Evolutionary conservation across 1,284 basidiomycete genomes (phyloP).

Genomic region (Trametes pubescens): DNA sequence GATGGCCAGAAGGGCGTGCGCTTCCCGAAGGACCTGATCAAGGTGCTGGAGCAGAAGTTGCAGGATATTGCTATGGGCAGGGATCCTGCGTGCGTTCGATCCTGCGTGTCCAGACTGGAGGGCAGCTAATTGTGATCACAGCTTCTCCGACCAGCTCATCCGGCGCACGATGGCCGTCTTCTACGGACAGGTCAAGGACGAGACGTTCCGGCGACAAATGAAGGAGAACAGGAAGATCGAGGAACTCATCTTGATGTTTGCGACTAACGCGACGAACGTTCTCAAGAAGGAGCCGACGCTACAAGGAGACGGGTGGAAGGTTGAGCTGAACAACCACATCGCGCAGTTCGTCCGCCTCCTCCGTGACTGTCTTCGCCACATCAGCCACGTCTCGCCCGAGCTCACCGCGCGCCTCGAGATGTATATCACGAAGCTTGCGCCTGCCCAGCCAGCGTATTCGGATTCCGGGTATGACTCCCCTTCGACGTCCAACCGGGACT

Average conservation of each 20-base stretch:
- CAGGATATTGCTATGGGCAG: constrained; percentile 93
- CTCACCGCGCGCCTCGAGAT: constrained; percentile 82
- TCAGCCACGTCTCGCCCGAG: constrained; percentile 86
- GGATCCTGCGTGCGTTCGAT: constrained; percentile 75
- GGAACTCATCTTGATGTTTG: constrained; percentile 95
- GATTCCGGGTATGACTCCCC: constrained; percentile 77
- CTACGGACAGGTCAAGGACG: constrained; percentile 88
- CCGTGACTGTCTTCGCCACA: constrained; percentile 75
- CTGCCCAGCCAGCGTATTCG: constrained; percentile 51
- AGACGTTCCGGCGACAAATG: constrained; percentile 87
- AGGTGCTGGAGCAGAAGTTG: constrained; percentile 85
- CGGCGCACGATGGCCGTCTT: constrained; percentile 90
- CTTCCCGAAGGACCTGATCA: constrained; percentile 92
- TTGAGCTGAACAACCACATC: constrained; percentile 92
- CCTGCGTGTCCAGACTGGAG: not conserved
- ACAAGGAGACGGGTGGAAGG: constrained; percentile 89
- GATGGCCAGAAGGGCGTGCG: constrained; percentile 85
- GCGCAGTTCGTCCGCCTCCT: constrained; percentile 88
- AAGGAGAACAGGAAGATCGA: constrained; percentile 98
- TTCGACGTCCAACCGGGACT: constrained; percentile 65
- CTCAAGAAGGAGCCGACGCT: constrained; percentile 84
- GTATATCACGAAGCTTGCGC: constrained; percentile 84
- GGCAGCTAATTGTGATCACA: constrained; percentile 40
- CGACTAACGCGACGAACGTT: constrained; percentile 86
- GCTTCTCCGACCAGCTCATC: constrained; percentile 88